A percentile compares a stretch with the other conserved stretches of the same genome.
phyloP scores from a whole-genome alignment of 2,329 filamentous ascomycete genomes.

The Stenocarpella maydis region DNA sequence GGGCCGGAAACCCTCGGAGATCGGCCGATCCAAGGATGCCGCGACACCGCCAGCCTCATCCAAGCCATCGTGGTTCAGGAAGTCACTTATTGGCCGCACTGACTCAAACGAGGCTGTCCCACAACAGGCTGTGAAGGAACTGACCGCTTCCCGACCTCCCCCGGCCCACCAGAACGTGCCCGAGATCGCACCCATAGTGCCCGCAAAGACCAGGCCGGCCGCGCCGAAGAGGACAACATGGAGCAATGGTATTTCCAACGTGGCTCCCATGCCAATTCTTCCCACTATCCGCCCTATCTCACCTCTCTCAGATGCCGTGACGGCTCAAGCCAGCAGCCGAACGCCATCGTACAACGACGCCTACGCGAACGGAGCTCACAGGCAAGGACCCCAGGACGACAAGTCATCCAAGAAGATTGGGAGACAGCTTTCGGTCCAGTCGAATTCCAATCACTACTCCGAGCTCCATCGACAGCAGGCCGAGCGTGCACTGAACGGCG shows the following conservation, averaged over 20 bases:
- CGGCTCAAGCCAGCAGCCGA: slow-evolving; percentile 81
- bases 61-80: slow-evolving; percentile 96
- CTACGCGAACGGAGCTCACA: slow-evolving; percentile 52
- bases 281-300: slow-evolving; percentile 95
- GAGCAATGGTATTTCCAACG: slow-evolving; percentile 82
- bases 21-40: slow-evolving; percentile 73
- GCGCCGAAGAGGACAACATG: slow-evolving; percentile 89
- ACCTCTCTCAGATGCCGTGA: slow-evolving; percentile 93
- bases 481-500: slow-evolving; percentile 87
- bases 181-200: slow-evolving; percentile 48
- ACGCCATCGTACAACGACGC: slow-evolving; percentile 62
- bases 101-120: slow-evolving; percentile 71
- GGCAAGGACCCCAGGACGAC: slow-evolving; percentile 58
- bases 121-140: slow-evolving; percentile 57
- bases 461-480: slow-evolving; percentile 91
- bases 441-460: slow-evolving; percentile 90
- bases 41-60: slow-evolving; percentile 68
- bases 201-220: slow-evolving; percentile 57
- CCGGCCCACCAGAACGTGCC: slow-evolving; percentile 52
- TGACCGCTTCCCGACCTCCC: slow-evolving; percentile 51
- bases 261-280: slow-evolving; percentile 92
- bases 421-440: slow-evolving; percentile 90
- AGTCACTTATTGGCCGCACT: slow-evolving; percentile 86
- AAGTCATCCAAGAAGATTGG: slow-evolving; percentile 90
- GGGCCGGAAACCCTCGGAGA: slow-evolving; percentile 88